These are phyloP conservation scores for Xanthoceras sorbifolium DNA, from an alignment of 345 rosid species.

Conservation along the genomic window DNA sequence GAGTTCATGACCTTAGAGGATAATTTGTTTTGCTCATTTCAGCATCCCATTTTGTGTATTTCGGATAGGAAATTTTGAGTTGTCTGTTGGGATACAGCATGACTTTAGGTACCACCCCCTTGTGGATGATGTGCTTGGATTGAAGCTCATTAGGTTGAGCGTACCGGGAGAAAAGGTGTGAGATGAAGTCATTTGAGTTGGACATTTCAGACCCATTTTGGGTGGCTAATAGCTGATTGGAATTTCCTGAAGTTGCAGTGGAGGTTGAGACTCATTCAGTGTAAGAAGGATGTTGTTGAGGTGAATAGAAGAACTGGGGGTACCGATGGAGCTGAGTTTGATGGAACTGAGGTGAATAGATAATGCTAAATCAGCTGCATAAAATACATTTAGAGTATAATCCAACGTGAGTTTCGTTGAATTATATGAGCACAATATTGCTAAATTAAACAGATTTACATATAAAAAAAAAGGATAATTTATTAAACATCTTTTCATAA, in stretches of 20 bases:
- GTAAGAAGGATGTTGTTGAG: constrained; percentile 95
- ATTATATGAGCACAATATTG: not conserved
- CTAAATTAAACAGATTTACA: not conserved
- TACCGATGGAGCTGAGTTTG: constrained; percentile 78
- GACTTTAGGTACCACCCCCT: constrained; percentile 95
- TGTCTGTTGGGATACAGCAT: constrained; percentile 84
- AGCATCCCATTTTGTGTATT: constrained; percentile 86
- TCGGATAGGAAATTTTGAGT: constrained; percentile 92
- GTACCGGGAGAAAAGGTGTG: constrained; percentile 93
- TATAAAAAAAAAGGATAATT: not conserved
- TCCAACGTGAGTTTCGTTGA: not conserved
- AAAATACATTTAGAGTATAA: not conserved
- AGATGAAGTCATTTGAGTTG: constrained; percentile 80
- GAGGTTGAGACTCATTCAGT: constrained; percentile 89
- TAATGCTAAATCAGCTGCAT: not conserved
- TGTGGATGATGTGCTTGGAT: constrained; percentile 91
- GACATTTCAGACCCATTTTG: constrained; percentile 90
- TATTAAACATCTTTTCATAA: not conserved
- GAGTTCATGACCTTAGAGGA: constrained; percentile 94
- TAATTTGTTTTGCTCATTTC: constrained; percentile 85
- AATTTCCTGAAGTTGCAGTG: constrained; percentile 95
- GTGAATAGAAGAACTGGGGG: constrained; percentile 93
- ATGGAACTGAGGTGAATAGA: constrained; percentile 88
- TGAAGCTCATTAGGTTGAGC: constrained; percentile 80
- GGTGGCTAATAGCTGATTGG: constrained; percentile 84